phyloP scores from a whole-genome alignment of 1,284 basidiomycete species.

The Inonotus obliquus region DNA sequence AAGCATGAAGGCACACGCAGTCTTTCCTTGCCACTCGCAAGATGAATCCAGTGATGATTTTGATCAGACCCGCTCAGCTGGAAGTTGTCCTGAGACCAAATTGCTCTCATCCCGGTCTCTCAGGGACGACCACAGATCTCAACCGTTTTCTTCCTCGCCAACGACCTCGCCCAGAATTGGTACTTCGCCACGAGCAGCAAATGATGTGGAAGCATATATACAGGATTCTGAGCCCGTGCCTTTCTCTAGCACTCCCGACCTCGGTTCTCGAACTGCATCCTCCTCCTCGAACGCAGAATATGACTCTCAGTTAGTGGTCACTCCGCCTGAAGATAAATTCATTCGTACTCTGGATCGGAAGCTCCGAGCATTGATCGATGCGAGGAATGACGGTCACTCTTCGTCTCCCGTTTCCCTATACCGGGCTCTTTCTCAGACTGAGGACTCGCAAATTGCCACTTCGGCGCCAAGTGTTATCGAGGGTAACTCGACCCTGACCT shows the following conservation, averaged over 20 bases:
- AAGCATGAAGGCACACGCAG: neutral
- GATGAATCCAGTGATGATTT: neutral
- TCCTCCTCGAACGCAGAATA: neutral
- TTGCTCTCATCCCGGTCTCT: neutral
- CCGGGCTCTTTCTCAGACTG: neutral
- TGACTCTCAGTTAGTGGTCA: slow-evolving; percentile 5
- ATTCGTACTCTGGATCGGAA: slow-evolving; percentile 7
- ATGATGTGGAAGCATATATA: neutral
- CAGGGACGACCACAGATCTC: neutral
- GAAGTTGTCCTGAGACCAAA: neutral
- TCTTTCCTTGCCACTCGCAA: neutral
- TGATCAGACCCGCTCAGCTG: neutral
- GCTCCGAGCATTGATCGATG: slow-evolving; percentile 4
- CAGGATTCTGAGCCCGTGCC: slow-evolving; percentile 5
- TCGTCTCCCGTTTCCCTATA: neutral
- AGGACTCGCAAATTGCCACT: neutral
- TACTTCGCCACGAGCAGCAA: neutral
- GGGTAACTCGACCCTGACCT: neutral
- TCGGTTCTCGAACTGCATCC: slow-evolving; percentile 5
- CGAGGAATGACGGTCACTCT: neutral
- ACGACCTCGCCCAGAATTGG: neutral
- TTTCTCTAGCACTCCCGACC: slow-evolving; percentile 17
- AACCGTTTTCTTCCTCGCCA: neutral
- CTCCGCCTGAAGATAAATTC: slow-evolving; percentile 9
- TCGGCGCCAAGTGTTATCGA: neutral